A percentile compares a stretch with the other conserved stretches of the same genome.
phyloP scores from a whole-genome alignment of 1,139 yeast genomes.

The Candida mesenterica region DNA sequence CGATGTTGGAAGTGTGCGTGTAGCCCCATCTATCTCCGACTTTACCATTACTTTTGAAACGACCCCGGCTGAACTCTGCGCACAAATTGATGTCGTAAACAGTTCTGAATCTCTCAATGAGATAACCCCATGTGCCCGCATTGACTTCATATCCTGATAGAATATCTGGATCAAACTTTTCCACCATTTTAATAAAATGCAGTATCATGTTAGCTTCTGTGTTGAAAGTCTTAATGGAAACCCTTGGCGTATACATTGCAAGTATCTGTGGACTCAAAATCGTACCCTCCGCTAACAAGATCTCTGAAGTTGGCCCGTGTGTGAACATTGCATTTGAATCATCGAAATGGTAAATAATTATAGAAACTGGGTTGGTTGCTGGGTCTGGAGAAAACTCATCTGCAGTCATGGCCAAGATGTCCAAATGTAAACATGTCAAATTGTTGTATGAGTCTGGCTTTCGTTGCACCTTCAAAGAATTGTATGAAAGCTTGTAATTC shows the following conservation, averaged over 20 bases:
- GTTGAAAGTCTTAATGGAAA: conserved; percentile 28
- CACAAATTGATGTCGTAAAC: conserved; percentile 53
- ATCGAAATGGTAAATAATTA: conserved; percentile 64
- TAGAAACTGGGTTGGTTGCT: conserved; percentile 49
- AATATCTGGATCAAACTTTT: conserved; percentile 79
- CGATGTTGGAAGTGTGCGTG: conserved; percentile 69
- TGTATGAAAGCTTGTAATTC: conserved; percentile 32
- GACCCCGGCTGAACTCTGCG: conserved; percentile 44
- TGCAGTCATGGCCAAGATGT: conserved; percentile 60
- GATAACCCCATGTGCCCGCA: conserved; percentile 83
- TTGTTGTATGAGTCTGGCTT: conserved; percentile 46
- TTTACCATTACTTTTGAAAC: conserved; percentile 47
- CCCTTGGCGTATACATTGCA: too few relatives aligned
- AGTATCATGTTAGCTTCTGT: conserved; percentile 58
- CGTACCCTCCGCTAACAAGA: conserved; percentile 22
- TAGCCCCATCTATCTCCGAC: conserved; percentile 79
- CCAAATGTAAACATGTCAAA: conserved; percentile 60
- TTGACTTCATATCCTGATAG: conserved; percentile 84
- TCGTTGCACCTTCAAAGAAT: conserved; percentile 31
- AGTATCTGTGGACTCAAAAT: conserved; percentile 10
- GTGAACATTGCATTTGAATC: conserved; percentile 37
- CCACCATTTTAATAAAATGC: conserved; percentile 54
- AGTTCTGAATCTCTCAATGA: conserved; percentile 60
- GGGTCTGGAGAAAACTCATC: conserved; percentile 64
- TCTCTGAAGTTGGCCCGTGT: conserved; percentile 23